Evolutionary conservation across 192 early-diverging fungal species (phyloP).

Genomic region (Lunasporangiospora selenospora): DNA sequence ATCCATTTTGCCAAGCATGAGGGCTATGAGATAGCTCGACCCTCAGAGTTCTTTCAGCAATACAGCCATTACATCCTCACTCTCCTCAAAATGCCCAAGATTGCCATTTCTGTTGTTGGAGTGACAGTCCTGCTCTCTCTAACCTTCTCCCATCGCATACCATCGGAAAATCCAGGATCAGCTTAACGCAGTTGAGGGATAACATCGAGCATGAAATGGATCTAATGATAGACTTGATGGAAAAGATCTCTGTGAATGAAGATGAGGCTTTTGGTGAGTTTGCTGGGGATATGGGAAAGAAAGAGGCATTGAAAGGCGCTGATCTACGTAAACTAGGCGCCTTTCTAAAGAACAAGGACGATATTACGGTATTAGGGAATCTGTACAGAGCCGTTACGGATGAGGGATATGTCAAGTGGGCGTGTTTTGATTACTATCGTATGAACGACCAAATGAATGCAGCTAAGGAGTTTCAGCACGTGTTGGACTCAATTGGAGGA

Average conservation of each 20-base stretch:
- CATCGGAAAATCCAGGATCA: background rate
- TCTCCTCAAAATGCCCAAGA: constrained; percentile 17
- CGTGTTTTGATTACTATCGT: constrained; percentile 18
- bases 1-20: constrained; percentile 24
- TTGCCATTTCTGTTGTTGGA: background rate
- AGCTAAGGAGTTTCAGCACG: background rate
- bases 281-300: constrained; percentile 1
- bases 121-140: constrained; percentile 1
- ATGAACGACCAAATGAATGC: constrained; percentile 4
- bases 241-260: constrained; percentile 8
- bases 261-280: constrained; percentile 6
- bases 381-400: constrained; percentile 16
- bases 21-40: constrained; percentile 17
- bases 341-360: constrained; percentile 12
- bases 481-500: constrained; percentile 7
- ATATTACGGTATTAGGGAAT: constrained; percentile 6
- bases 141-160: background rate
- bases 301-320: constrained; percentile 10
- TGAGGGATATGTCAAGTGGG: constrained; percentile 31
- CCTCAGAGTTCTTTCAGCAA: constrained; percentile 17
- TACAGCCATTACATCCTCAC: constrained; percentile 9
- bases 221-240: constrained; percentile 9
- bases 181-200: background rate
- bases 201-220: constrained; percentile 5
- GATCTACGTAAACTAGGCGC: constrained; percentile 15